A percentile compares a stretch with the other conserved stretches of the same genome.
These are phyloP conservation scores for Eucalyptus polybractea DNA, from an alignment of 345 rosid genomes.

Conservation along the genomic window DNA sequence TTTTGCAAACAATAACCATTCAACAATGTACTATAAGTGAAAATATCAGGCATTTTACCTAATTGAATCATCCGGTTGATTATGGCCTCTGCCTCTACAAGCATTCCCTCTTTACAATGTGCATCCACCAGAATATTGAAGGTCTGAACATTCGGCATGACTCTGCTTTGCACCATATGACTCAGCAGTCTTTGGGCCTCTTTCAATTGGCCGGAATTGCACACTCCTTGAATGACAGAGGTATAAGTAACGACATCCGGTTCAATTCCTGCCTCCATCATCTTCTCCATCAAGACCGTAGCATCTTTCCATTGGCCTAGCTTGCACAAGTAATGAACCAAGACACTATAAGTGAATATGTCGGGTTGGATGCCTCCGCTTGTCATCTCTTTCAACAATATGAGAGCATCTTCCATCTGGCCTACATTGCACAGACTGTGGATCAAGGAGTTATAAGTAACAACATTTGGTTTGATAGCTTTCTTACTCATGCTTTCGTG, in stretches of 20 bases:
- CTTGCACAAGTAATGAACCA: too few relatives aligned
- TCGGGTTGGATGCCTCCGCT: background rate
- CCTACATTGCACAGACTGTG: background rate
- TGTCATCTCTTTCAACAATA: background rate
- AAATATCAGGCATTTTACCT: background rate
- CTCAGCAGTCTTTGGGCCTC: background rate
- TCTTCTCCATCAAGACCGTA: too few relatives aligned
- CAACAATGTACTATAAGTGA: background rate
- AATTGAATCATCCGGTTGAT: background rate
- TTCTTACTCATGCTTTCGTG: rapidly evolving
- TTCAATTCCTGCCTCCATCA: too few relatives aligned
- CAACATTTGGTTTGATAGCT: rapidly evolving
- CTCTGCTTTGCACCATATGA: background rate
- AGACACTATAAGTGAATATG: too few relatives aligned
- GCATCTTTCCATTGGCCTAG: too few relatives aligned
- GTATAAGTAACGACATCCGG: rapidly evolving
- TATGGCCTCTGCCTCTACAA: too few relatives aligned
- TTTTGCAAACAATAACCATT: too few relatives aligned
- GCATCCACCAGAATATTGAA: too few relatives aligned
- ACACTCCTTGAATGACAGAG: background rate
- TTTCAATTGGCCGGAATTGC: background rate
- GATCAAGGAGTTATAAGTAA: background rate
- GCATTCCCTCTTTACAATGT: too few relatives aligned
- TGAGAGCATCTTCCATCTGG: background rate
- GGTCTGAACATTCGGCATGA: background rate